A percentile compares a stretch with the other conserved stretches of the same genome.
phyloP scores from a whole-genome alignment of 2,329 filamentous ascomycete species.

The Teratosphaeria nubilosa region DNA sequence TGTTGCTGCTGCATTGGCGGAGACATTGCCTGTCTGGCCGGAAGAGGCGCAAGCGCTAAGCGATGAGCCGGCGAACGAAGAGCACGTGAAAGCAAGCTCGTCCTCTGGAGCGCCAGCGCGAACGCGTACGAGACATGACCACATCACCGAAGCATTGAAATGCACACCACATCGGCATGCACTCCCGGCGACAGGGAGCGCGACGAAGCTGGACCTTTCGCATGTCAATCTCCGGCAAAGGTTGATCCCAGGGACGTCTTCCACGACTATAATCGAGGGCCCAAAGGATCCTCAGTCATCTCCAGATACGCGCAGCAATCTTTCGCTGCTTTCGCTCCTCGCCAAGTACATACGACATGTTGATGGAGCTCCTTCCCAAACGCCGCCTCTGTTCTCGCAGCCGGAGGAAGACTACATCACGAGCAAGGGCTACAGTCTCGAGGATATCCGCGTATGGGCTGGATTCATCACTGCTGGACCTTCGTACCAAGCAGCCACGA shows the following conservation, averaged over 20 bases:
- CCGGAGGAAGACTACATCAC: constrained; percentile 8
- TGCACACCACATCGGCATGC: neutral
- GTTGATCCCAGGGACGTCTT: neutral
- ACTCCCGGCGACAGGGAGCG: neutral
- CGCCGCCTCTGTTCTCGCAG: neutral
- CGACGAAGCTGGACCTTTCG: neutral
- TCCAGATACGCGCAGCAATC: neutral
- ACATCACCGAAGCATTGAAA: neutral
- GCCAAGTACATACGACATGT: constrained; percentile 9
- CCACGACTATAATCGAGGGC: neutral
- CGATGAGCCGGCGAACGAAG: neutral
- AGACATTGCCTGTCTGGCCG: neutral
- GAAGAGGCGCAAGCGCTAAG: neutral
- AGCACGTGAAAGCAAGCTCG: neutral
- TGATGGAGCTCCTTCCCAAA: neutral
- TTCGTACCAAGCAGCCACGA: constrained; percentile 11
- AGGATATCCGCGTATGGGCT: constrained; percentile 19
- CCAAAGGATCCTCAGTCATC: neutral
- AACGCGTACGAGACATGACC: neutral
- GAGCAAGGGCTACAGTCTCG: constrained; percentile 7
- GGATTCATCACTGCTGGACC: constrained; percentile 13
- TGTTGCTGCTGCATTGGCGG: neutral
- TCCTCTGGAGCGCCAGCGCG: neutral
- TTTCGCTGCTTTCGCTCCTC: neutral
- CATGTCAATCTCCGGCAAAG: neutral